A percentile compares a stretch with the other conserved stretches of the same genome.
These are phyloP conservation scores for Psidium guajava DNA, from an alignment of 345 rosid species.

Conservation along the genomic window DNA sequence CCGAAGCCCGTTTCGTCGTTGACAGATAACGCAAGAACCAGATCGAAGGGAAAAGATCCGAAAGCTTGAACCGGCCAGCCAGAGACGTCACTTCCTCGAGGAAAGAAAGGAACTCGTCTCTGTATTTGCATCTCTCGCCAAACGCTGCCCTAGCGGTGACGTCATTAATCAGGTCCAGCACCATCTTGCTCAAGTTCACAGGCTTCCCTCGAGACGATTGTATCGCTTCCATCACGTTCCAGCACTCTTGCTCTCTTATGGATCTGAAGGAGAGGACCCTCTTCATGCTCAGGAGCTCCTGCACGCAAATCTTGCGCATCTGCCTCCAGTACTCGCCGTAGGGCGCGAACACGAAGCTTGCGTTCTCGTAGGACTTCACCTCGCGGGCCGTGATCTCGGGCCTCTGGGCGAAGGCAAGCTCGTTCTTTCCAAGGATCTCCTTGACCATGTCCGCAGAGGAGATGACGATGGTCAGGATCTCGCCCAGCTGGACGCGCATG, in stretches of 20 bases:
- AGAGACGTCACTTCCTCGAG: constrained; percentile 5
- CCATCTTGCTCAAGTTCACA: constrained; percentile 4
- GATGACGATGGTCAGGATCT: constrained; percentile 7
- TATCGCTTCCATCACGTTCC: constrained; percentile 1
- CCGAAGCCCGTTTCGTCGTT: constrained; percentile 6
- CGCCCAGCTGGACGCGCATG: constrained; percentile 25
- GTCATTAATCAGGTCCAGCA: constrained; percentile 6
- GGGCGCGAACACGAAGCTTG: constrained; percentile 6
- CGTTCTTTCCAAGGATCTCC: constrained; percentile 16
- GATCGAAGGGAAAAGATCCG: constrained; percentile 20
- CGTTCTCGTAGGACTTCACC: constrained; percentile 7
- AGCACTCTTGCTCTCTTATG: background rate
- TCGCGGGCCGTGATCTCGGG: constrained; percentile 8
- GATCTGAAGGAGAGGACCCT: background rate
- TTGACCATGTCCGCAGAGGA: constrained; percentile 18
- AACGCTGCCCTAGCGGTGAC: constrained; percentile 18
- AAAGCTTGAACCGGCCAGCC: constrained; percentile 12
- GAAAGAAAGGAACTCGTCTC: constrained; percentile 2
- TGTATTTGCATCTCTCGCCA: constrained; percentile 10
- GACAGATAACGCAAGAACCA: constrained; percentile 3
- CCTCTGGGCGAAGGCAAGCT: constrained; percentile 13
- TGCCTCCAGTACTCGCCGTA: constrained; percentile 6
- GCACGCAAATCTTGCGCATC: background rate
- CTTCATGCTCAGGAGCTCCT: constrained; percentile 1
- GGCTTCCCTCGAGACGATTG: background rate